Percentiles rank a stretch among this genome's conserved stretches.
Conservation (phyloP, 306 rosid species). For the Bauhinia variegata region DNA sequence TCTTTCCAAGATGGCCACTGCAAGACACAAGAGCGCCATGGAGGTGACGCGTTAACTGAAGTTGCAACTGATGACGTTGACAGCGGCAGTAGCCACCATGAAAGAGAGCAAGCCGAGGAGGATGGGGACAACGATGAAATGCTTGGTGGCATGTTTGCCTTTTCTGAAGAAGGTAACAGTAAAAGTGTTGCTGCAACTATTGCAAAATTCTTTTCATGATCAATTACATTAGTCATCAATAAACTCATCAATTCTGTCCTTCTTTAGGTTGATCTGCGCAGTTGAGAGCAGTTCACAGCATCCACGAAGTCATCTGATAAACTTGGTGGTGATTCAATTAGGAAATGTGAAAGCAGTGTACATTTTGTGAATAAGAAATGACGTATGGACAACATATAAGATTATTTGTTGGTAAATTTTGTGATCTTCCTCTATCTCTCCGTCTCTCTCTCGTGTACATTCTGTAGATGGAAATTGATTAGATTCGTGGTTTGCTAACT, state of each 20-base stretch:
- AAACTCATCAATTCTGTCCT: conserved; percentile 16
- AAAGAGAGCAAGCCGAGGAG: conserved; percentile 47
- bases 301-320: conserved; percentile 31
- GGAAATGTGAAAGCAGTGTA: conserved; percentile 23
- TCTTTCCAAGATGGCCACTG: conserved; percentile 56
- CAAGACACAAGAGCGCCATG: conserved; percentile 44
- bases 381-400: conserved; percentile 30
- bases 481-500: conserved; percentile 40
- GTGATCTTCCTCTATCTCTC: conserved; percentile 18
- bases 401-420: conserved; percentile 14
- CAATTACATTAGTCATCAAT: conserved; percentile 12
- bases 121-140: conserved; percentile 57
- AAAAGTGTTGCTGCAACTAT: not conserved
- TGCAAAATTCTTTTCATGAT: not conserved
- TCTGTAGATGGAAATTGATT: conserved; percentile 41
- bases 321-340: conserved; percentile 12
- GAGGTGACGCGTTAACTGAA: conserved; percentile 49
- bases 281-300: not conserved
- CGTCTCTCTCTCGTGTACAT: conserved; percentile 45
- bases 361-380: conserved; percentile 35
- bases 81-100: conserved; percentile 50
- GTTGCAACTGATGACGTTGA: conserved; percentile 60
- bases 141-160: conserved; percentile 64
- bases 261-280: conserved; percentile 36
- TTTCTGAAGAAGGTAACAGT: conserved; percentile 66